A percentile compares a stretch with the other conserved stretches of the same genome.
These are phyloP conservation scores for Xylaria longipes DNA, from an alignment of 495 filamentous ascomycete species.

Conservation along the genomic window DNA sequence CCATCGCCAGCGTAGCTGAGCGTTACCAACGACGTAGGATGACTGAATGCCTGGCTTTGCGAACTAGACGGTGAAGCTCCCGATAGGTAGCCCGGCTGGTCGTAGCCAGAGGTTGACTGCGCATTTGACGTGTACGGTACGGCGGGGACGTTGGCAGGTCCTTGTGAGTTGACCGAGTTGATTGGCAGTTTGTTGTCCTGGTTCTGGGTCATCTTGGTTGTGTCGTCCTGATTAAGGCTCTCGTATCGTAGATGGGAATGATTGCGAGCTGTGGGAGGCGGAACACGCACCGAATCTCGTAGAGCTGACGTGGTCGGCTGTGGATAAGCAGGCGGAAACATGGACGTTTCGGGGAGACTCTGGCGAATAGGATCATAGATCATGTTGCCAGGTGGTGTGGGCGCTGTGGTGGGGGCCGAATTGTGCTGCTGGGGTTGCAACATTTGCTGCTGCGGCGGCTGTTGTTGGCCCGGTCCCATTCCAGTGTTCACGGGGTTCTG, in stretches of 20 bases:
- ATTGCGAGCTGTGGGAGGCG: slow-evolving; percentile 40
- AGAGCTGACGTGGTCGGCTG: slow-evolving; percentile 54
- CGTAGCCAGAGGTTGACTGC: slow-evolving; percentile 44
- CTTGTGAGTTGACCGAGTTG: slow-evolving; percentile 25
- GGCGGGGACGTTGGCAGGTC: not conserved
- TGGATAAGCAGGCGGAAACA: slow-evolving; percentile 54
- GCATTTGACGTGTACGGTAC: slow-evolving; percentile 36
- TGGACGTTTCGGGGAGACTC: slow-evolving; percentile 52
- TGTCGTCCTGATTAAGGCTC: slow-evolving; percentile 39
- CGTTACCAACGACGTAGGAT: slow-evolving; percentile 32
- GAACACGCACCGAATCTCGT: slow-evolving; percentile 45
- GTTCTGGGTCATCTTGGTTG: slow-evolving; percentile 30
- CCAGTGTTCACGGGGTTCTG: slow-evolving; percentile 50
- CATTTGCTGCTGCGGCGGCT: slow-evolving; percentile 24
- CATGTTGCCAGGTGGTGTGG: slow-evolving; percentile 57
- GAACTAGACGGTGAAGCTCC: slow-evolving; percentile 44
- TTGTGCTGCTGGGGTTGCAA: slow-evolving; percentile 22
- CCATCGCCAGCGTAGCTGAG: slow-evolving; percentile 37
- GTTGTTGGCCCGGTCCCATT: slow-evolving; percentile 28
- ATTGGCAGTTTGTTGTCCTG: slow-evolving; percentile 39
- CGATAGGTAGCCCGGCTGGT: slow-evolving; percentile 34
- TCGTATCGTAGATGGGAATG: slow-evolving; percentile 49
- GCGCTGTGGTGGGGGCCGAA: slow-evolving; percentile 42
- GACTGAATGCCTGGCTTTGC: slow-evolving; percentile 34
- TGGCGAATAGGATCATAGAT: slow-evolving; percentile 60